phyloP scores from a whole-genome alignment of 805 yeast genomes.

The Millerozyma miso region DNA sequence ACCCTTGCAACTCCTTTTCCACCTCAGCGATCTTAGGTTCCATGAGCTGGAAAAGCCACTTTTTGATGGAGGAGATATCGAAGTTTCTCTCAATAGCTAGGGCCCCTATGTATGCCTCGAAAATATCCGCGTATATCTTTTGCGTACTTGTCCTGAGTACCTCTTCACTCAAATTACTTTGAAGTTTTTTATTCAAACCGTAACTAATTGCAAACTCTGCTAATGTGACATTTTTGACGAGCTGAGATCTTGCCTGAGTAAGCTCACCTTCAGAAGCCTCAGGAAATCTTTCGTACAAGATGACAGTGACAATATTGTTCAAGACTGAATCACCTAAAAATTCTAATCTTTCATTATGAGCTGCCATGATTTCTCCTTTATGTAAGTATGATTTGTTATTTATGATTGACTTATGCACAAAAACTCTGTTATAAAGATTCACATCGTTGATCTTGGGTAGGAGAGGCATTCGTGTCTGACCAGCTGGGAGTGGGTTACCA shows the following conservation, averaged over 20 bases:
- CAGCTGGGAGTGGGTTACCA: constrained; percentile 12
- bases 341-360: constrained; percentile 85
- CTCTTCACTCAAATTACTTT: constrained; percentile 45
- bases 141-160: constrained; percentile 49
- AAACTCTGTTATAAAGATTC: constrained; percentile 62
- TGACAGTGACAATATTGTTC: constrained; percentile 64
- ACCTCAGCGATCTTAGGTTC: constrained; percentile 37
- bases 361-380: constrained; percentile 51
- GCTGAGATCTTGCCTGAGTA: constrained; percentile 60
- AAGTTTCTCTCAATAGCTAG: constrained; percentile 53
- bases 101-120: constrained; percentile 94
- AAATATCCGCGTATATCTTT: constrained; percentile 81
- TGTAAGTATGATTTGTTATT: constrained; percentile 54
- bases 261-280: constrained; percentile 75
- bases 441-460: constrained; percentile 64
- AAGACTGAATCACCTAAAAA: constrained; percentile 87
- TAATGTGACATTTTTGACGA: constrained; percentile 71
- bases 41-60: constrained; percentile 55
- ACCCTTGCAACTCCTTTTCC: constrained; percentile 27
- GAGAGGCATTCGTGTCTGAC: not conserved
- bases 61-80: constrained; percentile 45
- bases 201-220: constrained; percentile 68
- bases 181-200: constrained; percentile 56
- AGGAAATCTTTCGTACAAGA: constrained; percentile 65
- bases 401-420: constrained; percentile 73